These are phyloP conservation scores for Xylaria polymorpha DNA, from an alignment of 2,329 filamentous ascomycete genomes.

Conservation along the genomic window DNA sequence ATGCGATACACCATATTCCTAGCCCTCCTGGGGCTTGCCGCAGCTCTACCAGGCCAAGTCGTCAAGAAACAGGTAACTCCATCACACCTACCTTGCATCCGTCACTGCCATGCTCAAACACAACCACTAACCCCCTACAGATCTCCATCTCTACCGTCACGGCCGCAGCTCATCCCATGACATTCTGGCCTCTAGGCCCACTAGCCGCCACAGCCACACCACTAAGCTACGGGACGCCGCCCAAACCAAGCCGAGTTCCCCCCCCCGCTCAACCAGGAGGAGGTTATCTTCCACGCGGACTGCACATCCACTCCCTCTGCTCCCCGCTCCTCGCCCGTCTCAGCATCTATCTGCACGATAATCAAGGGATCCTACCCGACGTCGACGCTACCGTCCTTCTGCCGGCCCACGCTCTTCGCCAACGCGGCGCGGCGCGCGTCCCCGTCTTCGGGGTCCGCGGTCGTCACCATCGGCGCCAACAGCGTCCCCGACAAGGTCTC, in stretches of 20 bases:
- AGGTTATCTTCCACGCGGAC: background rate
- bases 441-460: slow-evolving; percentile 33
- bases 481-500: slow-evolving; percentile 47
- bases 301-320: slow-evolving; percentile 1
- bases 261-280: slow-evolving; percentile 43
- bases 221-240: slow-evolving; percentile 45
- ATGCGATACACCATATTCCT: slow-evolving; percentile 23
- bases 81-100: background rate
- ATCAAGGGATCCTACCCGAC: slow-evolving; percentile 44
- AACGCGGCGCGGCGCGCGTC: slow-evolving; percentile 42
- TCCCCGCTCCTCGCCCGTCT: background rate
- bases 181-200: slow-evolving; percentile 41
- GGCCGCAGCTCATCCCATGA: slow-evolving; percentile 47
- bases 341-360: slow-evolving; percentile 40
- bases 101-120: background rate
- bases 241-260: slow-evolving; percentile 43
- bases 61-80: slow-evolving; percentile 27
- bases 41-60: slow-evolving; percentile 28
- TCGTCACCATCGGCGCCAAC: slow-evolving; percentile 41
- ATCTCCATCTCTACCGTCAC: slow-evolving; percentile 44
- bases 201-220: slow-evolving; percentile 42
- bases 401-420: slow-evolving; percentile 45
- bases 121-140: slow-evolving; percentile 19
- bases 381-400: slow-evolving; percentile 49
- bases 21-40: slow-evolving; percentile 14